Base-by-base conservation (phyloP, 306 rosid genomes). In the Arachis hypogaea region DNA sequence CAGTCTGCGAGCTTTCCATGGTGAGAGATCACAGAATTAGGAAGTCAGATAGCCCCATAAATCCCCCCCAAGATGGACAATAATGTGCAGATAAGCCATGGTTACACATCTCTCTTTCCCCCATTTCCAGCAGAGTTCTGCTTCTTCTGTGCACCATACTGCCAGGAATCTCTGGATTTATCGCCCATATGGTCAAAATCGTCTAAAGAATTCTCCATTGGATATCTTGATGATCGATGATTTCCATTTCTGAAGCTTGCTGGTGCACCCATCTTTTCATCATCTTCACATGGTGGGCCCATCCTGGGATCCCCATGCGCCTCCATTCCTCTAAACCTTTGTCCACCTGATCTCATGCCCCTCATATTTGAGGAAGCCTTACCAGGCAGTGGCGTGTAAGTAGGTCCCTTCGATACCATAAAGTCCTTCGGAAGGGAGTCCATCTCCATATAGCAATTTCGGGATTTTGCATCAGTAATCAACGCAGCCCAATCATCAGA, bases 401-500 rank as follows among this genome's bases (percentile, higher is more conserved):
- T 69, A 60, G 94, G 81, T 54, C 82, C 93, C 73, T 88, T 94
- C 16, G 80, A 68, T 49, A 74, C 86, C 77, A 87, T 50, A 72
- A 94, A 91, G 41, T 94, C 98, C 75, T 94, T 94, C 0, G 98
- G 98, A 56, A 94, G 85, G 73, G 95, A 82, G 62, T 94, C 98
- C 88, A 92, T 92, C 68, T 91, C 92, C 95, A 84, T 80, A 63
- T 85, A 91, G 87, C 97, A 91, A 70, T 82, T 91, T 84, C 96
- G 84, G 59, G 89, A 63, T 80, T 85, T 94, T 42, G 95, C 96
- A 88, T 91, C 98, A 18, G 78, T 18, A 66, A 94, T 87, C 83
- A 94, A 83, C 0, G 97, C 89, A 66, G 89, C 96, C 98, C 98
- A 94, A 73, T 94, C 98, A 1, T 94, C 97, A 9, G 95, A 88